Evolutionary conservation across 176 grass and related monocot genomes (phyloP).

Genomic region (Cenchrus purpureus): DNA sequence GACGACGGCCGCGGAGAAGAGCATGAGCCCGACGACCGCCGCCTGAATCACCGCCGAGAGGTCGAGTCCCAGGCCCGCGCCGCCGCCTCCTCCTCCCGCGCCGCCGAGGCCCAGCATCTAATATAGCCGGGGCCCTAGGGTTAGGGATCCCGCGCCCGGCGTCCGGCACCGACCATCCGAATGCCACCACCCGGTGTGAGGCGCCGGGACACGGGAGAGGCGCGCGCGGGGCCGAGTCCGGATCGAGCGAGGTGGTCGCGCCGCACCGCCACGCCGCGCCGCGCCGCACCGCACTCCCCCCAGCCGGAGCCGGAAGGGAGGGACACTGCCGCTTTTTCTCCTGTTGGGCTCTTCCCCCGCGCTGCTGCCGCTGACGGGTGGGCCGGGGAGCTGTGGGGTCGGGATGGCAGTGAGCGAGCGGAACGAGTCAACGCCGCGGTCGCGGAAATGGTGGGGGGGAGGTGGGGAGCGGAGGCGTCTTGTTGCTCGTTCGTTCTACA

Average conservation of each 20-base stretch:
- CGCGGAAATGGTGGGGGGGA: conserved; percentile 5
- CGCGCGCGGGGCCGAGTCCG: background rate
- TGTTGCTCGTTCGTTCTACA: conserved; percentile 10
- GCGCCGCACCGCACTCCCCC: background rate
- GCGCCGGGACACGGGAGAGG: background rate
- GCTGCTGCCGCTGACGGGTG: conserved; percentile 29
- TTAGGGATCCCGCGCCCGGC: conserved; percentile 50
- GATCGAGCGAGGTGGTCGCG: background rate
- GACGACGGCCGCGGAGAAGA: conserved; percentile 52
- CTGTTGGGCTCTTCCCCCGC: background rate
- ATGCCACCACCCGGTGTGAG: background rate
- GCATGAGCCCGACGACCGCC: conserved; percentile 48
- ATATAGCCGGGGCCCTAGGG: conserved; percentile 45
- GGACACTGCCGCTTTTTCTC: background rate
- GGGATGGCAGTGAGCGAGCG: background rate
- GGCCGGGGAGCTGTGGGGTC: background rate
- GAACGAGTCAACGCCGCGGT: conserved; percentile 35
- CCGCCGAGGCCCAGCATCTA: conserved; percentile 66
- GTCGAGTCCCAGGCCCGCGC: conserved; percentile 59
- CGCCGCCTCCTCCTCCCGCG: background rate
- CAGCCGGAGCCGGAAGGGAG: conserved; percentile 45
- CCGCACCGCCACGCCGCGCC: background rate
- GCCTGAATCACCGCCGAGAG: conserved; percentile 68
- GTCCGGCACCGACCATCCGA: conserved; percentile 57
- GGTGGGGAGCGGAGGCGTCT: conserved; percentile 5